phyloP scores from a whole-genome alignment of 805 yeast species.

The Tetrapisispora namnaoensis region DNA sequence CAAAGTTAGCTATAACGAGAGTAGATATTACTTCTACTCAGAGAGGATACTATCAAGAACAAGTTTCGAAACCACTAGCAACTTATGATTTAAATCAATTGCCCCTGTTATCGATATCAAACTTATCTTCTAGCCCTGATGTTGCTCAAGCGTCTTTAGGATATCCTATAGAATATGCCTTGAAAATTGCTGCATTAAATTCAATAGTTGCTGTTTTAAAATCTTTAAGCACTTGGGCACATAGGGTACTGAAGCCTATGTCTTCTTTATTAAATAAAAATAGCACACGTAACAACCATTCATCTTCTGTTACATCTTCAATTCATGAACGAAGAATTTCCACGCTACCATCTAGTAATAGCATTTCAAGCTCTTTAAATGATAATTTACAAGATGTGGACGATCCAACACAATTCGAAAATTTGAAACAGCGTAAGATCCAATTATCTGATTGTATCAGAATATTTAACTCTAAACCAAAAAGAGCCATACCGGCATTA shows the following conservation, averaged over 20 bases:
- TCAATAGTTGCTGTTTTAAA: slow-evolving; percentile 74
- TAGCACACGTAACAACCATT: slow-evolving; percentile 3
- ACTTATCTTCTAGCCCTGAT: slow-evolving; percentile 34
- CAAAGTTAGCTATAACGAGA: slow-evolving; percentile 53
- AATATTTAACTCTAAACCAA: slow-evolving; percentile 77
- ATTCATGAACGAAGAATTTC: slow-evolving; percentile 8
- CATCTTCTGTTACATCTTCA: slow-evolving; percentile 12
- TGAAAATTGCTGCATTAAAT: slow-evolving; percentile 71
- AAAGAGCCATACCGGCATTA: slow-evolving; percentile 61
- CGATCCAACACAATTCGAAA: slow-evolving; percentile 79
- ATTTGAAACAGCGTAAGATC: slow-evolving; percentile 71
- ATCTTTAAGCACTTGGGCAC: slow-evolving; percentile 82
- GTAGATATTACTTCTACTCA: slow-evolving; percentile 67
- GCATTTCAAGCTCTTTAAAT: slow-evolving; percentile 10
- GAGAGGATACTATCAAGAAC: slow-evolving; percentile 44
- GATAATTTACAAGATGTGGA: slow-evolving; percentile 36
- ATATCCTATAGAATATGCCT: slow-evolving; percentile 72
- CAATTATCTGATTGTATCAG: slow-evolving; percentile 67
- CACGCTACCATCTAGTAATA: slow-evolving; percentile 7
- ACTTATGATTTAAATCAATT: slow-evolving; percentile 66
- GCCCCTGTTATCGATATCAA: slow-evolving; percentile 66
- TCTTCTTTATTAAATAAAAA: slow-evolving; percentile 1
- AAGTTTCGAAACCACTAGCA: slow-evolving; percentile 46
- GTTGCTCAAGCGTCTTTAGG: slow-evolving; percentile 10
- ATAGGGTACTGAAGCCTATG: slow-evolving; percentile 40